Conservation (phyloP, 1,284 basidiomycete species). For the Austropuccinia psidii region DNA sequence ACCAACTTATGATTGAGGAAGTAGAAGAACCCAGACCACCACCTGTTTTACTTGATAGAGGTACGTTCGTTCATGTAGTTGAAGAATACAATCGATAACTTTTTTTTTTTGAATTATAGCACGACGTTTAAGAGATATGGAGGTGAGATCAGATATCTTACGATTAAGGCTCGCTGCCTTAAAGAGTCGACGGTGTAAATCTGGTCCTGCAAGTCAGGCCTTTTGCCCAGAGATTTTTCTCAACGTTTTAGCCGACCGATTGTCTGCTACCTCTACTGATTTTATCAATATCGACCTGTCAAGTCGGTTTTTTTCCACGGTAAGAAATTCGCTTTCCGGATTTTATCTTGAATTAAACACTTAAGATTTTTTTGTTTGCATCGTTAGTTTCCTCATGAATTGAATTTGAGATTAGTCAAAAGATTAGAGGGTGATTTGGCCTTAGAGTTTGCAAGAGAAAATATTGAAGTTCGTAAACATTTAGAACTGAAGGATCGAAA, state of each 20-base stretch:
- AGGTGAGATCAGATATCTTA: constrained; percentile 62
- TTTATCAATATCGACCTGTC: constrained; percentile 63
- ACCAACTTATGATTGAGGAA: background rate
- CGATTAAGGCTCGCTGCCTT: constrained; percentile 75
- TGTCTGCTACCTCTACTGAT: constrained; percentile 92
- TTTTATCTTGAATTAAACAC: background rate
- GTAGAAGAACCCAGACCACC: constrained; percentile 28
- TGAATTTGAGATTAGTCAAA: constrained; percentile 81
- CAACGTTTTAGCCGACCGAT: constrained; percentile 90
- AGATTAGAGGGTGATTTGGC: constrained; percentile 81
- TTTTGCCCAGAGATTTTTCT: constrained; percentile 97
- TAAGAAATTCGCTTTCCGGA: background rate
- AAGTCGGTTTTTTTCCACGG: background rate
- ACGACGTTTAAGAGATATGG: constrained; percentile 27
- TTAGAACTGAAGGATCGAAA: constrained; percentile 95
- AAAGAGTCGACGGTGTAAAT: constrained; percentile 75
- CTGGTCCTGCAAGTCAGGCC: constrained; percentile 73
- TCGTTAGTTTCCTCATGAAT: constrained; percentile 13
- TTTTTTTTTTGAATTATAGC: constrained; percentile 7
- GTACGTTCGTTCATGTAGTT: background rate
- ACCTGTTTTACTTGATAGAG: constrained; percentile 29
- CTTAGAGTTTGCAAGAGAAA: constrained; percentile 83
- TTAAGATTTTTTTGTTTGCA: constrained; percentile 63
- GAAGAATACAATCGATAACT: background rate
- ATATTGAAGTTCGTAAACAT: constrained; percentile 73